Conservation (phyloP, 495 filamentous ascomycete species). For the Thermothielavioides terrestris region DNA sequence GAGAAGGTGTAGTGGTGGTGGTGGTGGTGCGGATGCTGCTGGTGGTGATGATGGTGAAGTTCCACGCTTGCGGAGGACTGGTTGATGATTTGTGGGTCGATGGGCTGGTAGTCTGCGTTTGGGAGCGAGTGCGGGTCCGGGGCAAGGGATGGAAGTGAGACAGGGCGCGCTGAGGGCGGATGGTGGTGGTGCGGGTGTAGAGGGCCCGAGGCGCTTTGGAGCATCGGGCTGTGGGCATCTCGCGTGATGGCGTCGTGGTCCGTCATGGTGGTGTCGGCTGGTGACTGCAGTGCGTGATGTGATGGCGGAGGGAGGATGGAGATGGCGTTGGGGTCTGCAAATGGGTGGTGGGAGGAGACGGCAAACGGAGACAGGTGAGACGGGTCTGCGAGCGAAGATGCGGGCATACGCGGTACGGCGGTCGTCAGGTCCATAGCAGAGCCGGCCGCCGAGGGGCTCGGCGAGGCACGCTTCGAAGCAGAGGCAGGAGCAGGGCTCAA, state of each 20-base stretch:
- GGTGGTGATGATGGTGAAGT: conserved; percentile 14
- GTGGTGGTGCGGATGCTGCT: conserved; percentile 11
- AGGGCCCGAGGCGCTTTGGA: conserved; percentile 19
- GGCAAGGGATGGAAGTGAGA: conserved; percentile 13
- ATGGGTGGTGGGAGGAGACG: conserved; percentile 25
- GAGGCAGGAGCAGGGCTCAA: conserved; percentile 9
- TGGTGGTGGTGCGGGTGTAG: conserved; percentile 15
- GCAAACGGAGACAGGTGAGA: conserved; percentile 17
- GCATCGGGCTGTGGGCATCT: conserved; percentile 21
- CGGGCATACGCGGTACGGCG: conserved; percentile 1
- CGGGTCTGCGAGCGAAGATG: conserved; percentile 24
- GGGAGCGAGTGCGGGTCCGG: conserved; percentile 6
- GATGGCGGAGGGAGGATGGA: conserved; percentile 19
- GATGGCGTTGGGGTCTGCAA: conserved; percentile 27
- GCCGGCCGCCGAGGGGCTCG: conserved; percentile 13
- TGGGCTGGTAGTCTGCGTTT: conserved; percentile 31
- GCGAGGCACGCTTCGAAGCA: conserved; percentile 24
- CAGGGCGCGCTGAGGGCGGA: conserved; percentile 8
- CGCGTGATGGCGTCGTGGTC: conserved; percentile 9
- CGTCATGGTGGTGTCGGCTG: conserved; percentile 7
- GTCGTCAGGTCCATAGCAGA: not conserved
- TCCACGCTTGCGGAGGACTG: conserved; percentile 22
- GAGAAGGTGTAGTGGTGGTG: conserved; percentile 19
- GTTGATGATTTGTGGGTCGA: conserved; percentile 45
- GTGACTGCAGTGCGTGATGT: conserved; percentile 12